These are phyloP conservation scores for Metroxylon sagu DNA, from an alignment of 176 grass and related monocot genomes.

Conservation along the genomic window DNA sequence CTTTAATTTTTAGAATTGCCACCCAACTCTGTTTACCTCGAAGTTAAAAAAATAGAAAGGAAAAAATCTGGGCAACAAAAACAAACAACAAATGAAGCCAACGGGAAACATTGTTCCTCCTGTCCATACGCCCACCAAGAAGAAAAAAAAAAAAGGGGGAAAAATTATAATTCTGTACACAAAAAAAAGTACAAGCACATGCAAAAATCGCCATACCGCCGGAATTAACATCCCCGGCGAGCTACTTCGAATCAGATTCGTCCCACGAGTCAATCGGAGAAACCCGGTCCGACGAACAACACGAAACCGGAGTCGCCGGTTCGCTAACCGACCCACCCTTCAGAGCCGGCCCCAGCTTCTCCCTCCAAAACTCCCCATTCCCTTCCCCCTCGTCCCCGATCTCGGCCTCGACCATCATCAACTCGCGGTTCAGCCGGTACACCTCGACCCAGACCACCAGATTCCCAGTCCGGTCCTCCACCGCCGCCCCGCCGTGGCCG, in stretches of 20 bases:
- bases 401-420: slow-evolving; percentile 25
- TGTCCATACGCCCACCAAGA: too few relatives aligned
- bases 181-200: too few relatives aligned
- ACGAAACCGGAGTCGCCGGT: background rate
- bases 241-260: background rate
- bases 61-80: too few relatives aligned
- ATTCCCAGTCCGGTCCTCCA: slow-evolving; percentile 16
- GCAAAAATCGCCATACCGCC: too few relatives aligned
- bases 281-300: background rate
- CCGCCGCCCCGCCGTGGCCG: background rate
- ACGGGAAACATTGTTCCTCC: too few relatives aligned
- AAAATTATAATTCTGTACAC: too few relatives aligned
- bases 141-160: too few relatives aligned
- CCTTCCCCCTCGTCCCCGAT: slow-evolving; percentile 2
- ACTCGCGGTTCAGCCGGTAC: slow-evolving; percentile 11
- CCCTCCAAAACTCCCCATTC: slow-evolving; percentile 20
- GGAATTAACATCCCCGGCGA: too few relatives aligned
- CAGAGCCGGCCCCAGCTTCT: slow-evolving; percentile 18
- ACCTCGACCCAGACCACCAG: slow-evolving; percentile 19
- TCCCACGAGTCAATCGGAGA: background rate
- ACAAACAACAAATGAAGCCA: too few relatives aligned
- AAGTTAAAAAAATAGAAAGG: too few relatives aligned
- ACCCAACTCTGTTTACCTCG: too few relatives aligned
- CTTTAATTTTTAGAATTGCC: too few relatives aligned
- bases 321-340: background rate